Conservation (phyloP, 306 rosid species). For the Biancaea sappan region DNA sequence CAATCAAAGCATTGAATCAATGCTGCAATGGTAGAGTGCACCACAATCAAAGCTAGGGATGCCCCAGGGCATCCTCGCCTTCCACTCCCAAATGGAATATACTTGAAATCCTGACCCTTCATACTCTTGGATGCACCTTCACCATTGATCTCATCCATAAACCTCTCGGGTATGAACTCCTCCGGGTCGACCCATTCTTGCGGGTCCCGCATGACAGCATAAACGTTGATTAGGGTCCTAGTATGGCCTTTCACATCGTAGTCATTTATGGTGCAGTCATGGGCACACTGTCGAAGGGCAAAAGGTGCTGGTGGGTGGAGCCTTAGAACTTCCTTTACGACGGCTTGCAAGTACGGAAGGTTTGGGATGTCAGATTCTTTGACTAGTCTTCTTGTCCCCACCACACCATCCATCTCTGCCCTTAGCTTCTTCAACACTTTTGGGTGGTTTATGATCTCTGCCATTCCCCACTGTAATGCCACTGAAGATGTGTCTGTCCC, state of each 20-base stretch:
- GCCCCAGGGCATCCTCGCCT: constrained; percentile 56
- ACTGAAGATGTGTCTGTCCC: constrained; percentile 54
- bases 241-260: constrained; percentile 38
- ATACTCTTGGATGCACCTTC: not conserved
- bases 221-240: constrained; percentile 44
- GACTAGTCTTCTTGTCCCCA: constrained; percentile 38
- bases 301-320: constrained; percentile 52
- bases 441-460: constrained; percentile 50
- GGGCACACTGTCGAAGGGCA: constrained; percentile 38
- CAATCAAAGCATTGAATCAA: constrained; percentile 53
- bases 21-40: constrained; percentile 37
- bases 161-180: constrained; percentile 53
- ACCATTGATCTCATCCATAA: constrained; percentile 30
- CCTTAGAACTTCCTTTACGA: constrained; percentile 44
- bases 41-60: constrained; percentile 38
- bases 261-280: constrained; percentile 46
- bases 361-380: constrained; percentile 45
- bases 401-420: constrained; percentile 45
- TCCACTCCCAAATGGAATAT: too few relatives aligned
- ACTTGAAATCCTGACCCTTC: too few relatives aligned
- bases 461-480: constrained; percentile 51
- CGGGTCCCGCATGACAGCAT: constrained; percentile 64
- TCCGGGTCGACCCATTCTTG: constrained; percentile 45
- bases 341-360: constrained; percentile 44
- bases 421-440: constrained; percentile 20